Percentiles rank a stretch among this genome's conserved stretches.
These are phyloP conservation scores for Pseudofabraea citricarpa DNA, from an alignment of 2,329 filamentous ascomycete species.

Conservation along the genomic window DNA sequence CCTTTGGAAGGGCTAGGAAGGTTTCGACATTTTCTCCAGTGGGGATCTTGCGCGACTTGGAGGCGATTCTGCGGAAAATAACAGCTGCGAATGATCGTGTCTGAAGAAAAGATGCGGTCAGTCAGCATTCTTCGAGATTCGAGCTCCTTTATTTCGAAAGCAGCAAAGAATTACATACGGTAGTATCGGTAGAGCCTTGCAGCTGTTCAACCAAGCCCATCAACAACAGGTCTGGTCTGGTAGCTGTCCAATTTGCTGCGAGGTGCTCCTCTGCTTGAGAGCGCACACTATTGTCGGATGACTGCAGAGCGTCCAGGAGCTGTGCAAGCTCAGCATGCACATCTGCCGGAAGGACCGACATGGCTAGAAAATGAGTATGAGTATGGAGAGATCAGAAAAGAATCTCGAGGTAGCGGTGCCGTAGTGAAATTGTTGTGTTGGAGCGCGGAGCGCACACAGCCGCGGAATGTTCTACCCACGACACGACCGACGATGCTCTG, in stretches of 20 bases:
- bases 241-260: constrained; percentile 81
- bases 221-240: constrained; percentile 79
- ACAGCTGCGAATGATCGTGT: constrained; percentile 88
- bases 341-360: constrained; percentile 84
- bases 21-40: constrained; percentile 72
- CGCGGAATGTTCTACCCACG: too few species aligned
- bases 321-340: constrained; percentile 79
- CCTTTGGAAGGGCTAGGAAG: constrained; percentile 72
- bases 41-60: constrained; percentile 75
- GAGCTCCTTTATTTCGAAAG: too few species aligned
- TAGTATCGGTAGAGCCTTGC: constrained; percentile 55
- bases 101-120: constrained; percentile 48
- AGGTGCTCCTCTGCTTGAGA: constrained; percentile 86
- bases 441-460: neutral
- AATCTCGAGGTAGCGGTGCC: neutral
- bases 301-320: constrained; percentile 84
- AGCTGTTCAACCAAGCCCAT: constrained; percentile 95
- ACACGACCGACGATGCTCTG: too few species aligned
- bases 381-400: neutral
- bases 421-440: neutral
- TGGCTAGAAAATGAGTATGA: too few species aligned
- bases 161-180: constrained; percentile 20
- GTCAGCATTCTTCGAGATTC: constrained; percentile 7
- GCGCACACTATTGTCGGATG: constrained; percentile 80
- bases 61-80: constrained; percentile 89